Base-by-base conservation (phyloP, 768 basidiomycete species). In the Pholiota microspora region DNA sequence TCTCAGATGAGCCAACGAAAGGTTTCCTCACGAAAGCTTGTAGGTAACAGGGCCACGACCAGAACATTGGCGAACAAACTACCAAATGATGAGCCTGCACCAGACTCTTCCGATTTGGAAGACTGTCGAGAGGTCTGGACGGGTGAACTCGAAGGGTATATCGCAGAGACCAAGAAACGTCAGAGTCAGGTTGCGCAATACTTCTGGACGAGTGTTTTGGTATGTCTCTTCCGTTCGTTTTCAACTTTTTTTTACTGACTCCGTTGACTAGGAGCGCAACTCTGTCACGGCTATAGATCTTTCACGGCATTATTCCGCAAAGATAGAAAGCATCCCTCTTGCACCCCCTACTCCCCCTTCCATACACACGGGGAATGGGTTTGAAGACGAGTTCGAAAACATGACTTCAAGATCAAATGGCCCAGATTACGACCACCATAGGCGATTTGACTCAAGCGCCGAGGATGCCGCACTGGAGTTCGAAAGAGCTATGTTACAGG, bases 71-170 rank as follows among this genome's bases (percentile, higher is more conserved):
- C 62, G 53, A 64, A 71, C 64, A 60, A 56, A 48, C 58, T 59
- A 5, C 53, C 67, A 45, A 69, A 65, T 31, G 75, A 77, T 52
- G 80, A 83, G 28, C 78, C 77, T 27, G 70, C 72, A 34, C 71
- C 81, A 10, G 69, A 72, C 9, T 89, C 89, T 15, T 92, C 91
- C 18, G 91, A 93, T 75, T 73, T 93, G 57, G 89, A 91, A 25
- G 91, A 92, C 55, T 90, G 85, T 59, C 79, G 81, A 60, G 90
- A 92, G 55, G 65, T 93, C 13, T 93, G 92, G 92, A 71, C 74
- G 40, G 77, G 73, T 23, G 89, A 89, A 63, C 76, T 92, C 13
- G 75, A 77, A 49, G 82, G 82, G 53, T 93, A 92, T 62, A 76
- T 83, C 49, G 64, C 85, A 27, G 85, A 89, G 62, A 89, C 88